phyloP scores from a whole-genome alignment of 148 eudicot genomes.

The Rhododendron henanense region DNA sequence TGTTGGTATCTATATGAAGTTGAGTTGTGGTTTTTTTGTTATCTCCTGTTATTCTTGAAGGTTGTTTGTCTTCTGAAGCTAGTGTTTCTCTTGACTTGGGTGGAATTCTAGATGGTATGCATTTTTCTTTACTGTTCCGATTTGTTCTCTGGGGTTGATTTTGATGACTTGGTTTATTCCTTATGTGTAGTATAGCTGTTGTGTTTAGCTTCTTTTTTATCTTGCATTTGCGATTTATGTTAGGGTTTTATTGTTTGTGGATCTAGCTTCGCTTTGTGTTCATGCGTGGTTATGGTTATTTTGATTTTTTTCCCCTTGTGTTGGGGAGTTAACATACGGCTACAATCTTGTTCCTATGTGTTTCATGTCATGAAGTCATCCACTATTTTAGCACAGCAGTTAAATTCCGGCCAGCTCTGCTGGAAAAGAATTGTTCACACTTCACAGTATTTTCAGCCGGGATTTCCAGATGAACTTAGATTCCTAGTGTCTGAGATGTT shows the following conservation, averaged over 20 bases:
- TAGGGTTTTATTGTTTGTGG: neutral
- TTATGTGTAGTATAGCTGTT: neutral
- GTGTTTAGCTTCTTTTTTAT: neutral
- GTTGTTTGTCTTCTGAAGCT: too few relatives aligned
- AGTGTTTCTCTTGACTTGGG: too few relatives aligned
- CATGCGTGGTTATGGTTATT: neutral
- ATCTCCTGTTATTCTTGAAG: too few relatives aligned
- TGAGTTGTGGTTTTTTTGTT: neutral
- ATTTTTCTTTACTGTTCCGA: neutral
- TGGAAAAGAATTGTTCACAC: neutral
- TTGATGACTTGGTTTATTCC: neutral
- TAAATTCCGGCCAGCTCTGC: too few relatives aligned
- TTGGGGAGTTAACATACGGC: too few relatives aligned
- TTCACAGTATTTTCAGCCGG: constrained; percentile 28
- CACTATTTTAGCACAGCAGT: neutral
- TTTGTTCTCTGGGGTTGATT: neutral
- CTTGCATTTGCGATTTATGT: neutral
- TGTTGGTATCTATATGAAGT: neutral
- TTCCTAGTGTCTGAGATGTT: constrained; percentile 26
- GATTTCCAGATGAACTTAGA: constrained; percentile 63
- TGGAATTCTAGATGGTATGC: neutral
- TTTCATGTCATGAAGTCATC: neutral
- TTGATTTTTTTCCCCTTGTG: neutral
- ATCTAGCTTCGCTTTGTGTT: too few relatives aligned
- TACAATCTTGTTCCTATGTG: neutral